Evolutionary conservation across 2,329 filamentous ascomycete species (phyloP).

Genomic region (Cordyceps tenuipes): DNA sequence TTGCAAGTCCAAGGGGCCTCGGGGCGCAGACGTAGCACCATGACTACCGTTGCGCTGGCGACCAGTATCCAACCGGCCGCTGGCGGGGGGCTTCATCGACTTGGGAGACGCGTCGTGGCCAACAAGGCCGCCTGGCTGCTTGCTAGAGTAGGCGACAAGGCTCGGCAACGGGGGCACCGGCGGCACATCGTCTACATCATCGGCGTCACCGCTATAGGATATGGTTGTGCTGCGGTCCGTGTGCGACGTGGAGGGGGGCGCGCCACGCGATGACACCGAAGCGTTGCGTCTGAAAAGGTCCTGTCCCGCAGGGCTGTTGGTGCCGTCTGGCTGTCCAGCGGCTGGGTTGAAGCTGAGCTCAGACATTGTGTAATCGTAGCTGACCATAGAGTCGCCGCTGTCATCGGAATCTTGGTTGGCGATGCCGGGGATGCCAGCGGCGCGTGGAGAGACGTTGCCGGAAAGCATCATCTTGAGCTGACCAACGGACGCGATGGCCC

Average conservation of each 20-base stretch:
- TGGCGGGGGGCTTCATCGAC: conserved; percentile 28
- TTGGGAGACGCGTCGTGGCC: conserved; percentile 20
- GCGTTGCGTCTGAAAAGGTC: conserved; percentile 23
- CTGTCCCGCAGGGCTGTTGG: conserved; percentile 19
- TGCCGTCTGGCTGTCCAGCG: conserved; percentile 21
- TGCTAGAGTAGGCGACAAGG: conserved; percentile 22
- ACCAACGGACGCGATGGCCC: conserved; percentile 51
- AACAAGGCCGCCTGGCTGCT: conserved; percentile 15
- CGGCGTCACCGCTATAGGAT: conserved; percentile 18
- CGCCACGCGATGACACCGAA: conserved; percentile 31
- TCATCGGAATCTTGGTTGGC: conserved; percentile 41
- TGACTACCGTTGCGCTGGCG: conserved; percentile 24
- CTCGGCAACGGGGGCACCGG: conserved; percentile 49
- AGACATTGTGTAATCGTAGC: conserved; percentile 59
- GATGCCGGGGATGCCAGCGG: conserved; percentile 28
- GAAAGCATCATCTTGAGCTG: conserved; percentile 55
- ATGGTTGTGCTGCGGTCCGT: conserved; percentile 3
- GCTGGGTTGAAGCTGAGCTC: conserved; percentile 53
- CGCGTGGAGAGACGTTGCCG: conserved; percentile 37
- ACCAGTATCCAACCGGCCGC: conserved; percentile 33
- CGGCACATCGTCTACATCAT: conserved; percentile 34
- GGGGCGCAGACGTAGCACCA: conserved; percentile 8
- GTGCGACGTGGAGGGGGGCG: conserved; percentile 15
- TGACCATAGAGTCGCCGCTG: conserved; percentile 61
- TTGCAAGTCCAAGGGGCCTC: conserved; percentile 35